Percentiles rank a stretch among this genome's conserved stretches.
Evolutionary conservation across 306 rosid species (phyloP).

Genomic region (Astragalus glycyphyllos): DNA sequence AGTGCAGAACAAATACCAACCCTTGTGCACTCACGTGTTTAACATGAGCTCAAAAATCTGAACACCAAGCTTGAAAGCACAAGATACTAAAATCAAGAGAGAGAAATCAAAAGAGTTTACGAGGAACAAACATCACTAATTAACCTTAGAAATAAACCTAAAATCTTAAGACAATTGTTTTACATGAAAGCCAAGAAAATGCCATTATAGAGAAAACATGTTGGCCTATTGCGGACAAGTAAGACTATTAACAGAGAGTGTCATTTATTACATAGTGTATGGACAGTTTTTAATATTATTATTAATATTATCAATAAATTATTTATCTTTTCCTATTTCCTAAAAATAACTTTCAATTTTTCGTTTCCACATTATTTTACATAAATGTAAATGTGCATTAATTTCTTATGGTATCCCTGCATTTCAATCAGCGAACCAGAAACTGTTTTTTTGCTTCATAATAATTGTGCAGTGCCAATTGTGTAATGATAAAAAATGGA

Average conservation of each 20-base stretch:
- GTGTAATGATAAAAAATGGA: no score
- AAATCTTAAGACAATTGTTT: not conserved
- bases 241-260: not conserved
- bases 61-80: no score
- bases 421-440: no score
- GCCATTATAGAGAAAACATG: not conserved
- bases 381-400: not conserved
- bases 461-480: no score
- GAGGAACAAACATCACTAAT: no score
- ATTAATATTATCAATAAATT: not conserved
- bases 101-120: not conserved
- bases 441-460: no score
- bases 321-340: not conserved
- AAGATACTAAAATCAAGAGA: no score
- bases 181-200: conserved; percentile 3
- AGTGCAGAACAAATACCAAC: no score
- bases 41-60: no score
- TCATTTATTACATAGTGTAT: not conserved
- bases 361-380: conserved; percentile 1
- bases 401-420: not conserved
- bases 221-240: not conserved
- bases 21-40: no score
- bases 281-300: not conserved
- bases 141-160: no score
- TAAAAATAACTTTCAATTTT: not conserved